Base-by-base conservation (phyloP, 2,329 filamentous ascomycete genomes). In the Teratosphaeriaceae sp. region DNA sequence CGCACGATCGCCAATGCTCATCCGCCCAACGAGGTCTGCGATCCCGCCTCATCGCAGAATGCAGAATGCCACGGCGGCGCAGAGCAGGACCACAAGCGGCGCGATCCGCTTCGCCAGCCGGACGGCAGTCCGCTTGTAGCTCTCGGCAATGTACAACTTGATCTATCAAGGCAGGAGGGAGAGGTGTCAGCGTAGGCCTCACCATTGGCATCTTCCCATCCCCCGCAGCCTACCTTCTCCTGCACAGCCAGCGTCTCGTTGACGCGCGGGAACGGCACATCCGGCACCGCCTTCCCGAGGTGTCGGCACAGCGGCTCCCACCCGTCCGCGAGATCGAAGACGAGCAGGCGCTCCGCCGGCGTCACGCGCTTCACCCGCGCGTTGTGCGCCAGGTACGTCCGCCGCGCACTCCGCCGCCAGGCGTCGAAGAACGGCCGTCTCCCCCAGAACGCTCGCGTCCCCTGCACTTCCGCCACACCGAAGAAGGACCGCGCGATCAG, bases 291-390 rank as follows among this genome's bases (percentile, higher is more conserved):
- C 29, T 61, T 64, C 0, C 56, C 62, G 31, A 70, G 39, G 39
- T 70, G 69, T 42, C 59, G 46, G 47, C 69, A 72, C 19, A 74
- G 54, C 8, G 66, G 65, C 29, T 57, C 60, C 69, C 70, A 73
- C 2, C 56, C 55, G 38, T 49, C 44, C 3, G 51, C 38, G n/a
- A 53, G 20, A 24, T 45, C 31, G 1, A 67, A 69, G 23, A 71
- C 63, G 38, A 50, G 26, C 42, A 50, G 7, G 23, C 51, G 43
- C 27, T 55, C 57, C 13, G 46, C 42, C 8, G 54, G 52, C 12
- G 59, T 45, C 4, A 31, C 20, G 3, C 43, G 42, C 9, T 52
- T 49, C 24, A 62, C 46, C 8, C n/a, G 38, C 13, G 8, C 29
- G 19, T 45, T 44, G 24, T 41, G 43, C 30, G 9, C 21, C 21